phyloP scores from a whole-genome alignment of 179 eudicot species.

The Beta lomatogona region DNA sequence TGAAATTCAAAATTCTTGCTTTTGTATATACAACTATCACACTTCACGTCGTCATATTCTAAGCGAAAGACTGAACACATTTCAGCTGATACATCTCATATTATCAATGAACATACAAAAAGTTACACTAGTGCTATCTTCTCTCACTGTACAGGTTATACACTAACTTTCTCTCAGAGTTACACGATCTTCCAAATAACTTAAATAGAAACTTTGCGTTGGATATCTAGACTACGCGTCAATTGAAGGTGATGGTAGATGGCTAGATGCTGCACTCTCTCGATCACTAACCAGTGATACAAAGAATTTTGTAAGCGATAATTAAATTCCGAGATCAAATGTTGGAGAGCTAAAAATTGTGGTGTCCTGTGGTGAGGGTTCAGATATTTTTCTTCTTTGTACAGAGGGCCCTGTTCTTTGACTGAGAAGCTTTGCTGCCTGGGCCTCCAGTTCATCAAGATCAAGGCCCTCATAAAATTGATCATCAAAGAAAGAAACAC shows the following conservation, averaged over 20 bases:
- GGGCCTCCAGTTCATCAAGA: conserved; percentile 83
- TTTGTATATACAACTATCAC: too few relatives aligned
- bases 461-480: conserved; percentile 71
- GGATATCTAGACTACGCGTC: not conserved
- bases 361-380: conserved; percentile 28
- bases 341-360: conserved; percentile 48
- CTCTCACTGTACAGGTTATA: not conserved
- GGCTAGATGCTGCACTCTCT: not conserved
- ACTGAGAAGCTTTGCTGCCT: conserved; percentile 61
- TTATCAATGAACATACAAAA: not conserved
- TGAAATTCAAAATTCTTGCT: too few relatives aligned
- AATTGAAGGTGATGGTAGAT: not conserved
- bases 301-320: not conserved
- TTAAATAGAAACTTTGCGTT: not conserved
- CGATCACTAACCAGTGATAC: not conserved
- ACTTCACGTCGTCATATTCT: not conserved
- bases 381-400: conserved; percentile 29
- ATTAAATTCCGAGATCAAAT: conserved; percentile 77
- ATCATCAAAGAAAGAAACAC: conserved; percentile 57
- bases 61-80: not conserved
- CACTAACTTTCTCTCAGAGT: not conserved
- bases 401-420: conserved; percentile 39
- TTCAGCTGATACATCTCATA: not conserved
- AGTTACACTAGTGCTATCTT: not conserved
- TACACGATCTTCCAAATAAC: not conserved